Evolutionary conservation across 768 basidiomycete genomes (phyloP), one percentile per base, ranked within the genome.

Genomic region (Jaapia argillacea): DNA sequence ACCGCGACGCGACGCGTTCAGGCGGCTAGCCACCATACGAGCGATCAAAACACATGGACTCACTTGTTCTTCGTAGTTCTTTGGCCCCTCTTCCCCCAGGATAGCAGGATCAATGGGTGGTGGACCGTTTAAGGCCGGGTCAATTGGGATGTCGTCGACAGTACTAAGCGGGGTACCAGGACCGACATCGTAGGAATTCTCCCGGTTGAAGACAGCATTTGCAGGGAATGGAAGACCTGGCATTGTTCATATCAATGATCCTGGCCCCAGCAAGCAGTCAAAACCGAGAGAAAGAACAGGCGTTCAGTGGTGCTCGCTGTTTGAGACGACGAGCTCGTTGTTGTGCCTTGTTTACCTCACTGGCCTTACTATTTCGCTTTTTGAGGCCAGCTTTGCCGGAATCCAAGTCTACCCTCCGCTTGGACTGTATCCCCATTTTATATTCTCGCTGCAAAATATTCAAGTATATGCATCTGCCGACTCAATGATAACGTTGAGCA

Each of bases 81-180:
- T 39, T 42, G 48, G 20, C 5, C 40, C 47, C 6, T 48, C 48
- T 43, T 57, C 58, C 21, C 51, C 49, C 49, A 72, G 60, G 42
- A 78, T 62, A 45, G 66, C 65, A 22, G 76, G 75, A 66, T 77
- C 78, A 50, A 79, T 73, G 48, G 67, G 55, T 18, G 68, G 60
- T n/a, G n/a, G n/a, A 25, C 58, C 70, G 39, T 63, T 72, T 50
- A 86, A 75, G 33, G 76, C 79, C 54, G 85, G 85, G 75, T 88
- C 85, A 69, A 87, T 86, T 51, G 83, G 82, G 60, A 87, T 81
- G 63, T 76, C 72, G 67, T 77, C 71, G 58, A 60, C 62, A 64
- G 66, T 69, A 67, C 68, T 71, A 58, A 65, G 64, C 49, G 79
- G 76, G 12, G 78, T 78, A 52, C 71, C 7, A 21, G 37, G 10